A percentile compares a stretch with the other conserved stretches of the same genome.
phyloP scores from a whole-genome alignment of 768 basidiomycete genomes.

The Calocybe cyanea region DNA sequence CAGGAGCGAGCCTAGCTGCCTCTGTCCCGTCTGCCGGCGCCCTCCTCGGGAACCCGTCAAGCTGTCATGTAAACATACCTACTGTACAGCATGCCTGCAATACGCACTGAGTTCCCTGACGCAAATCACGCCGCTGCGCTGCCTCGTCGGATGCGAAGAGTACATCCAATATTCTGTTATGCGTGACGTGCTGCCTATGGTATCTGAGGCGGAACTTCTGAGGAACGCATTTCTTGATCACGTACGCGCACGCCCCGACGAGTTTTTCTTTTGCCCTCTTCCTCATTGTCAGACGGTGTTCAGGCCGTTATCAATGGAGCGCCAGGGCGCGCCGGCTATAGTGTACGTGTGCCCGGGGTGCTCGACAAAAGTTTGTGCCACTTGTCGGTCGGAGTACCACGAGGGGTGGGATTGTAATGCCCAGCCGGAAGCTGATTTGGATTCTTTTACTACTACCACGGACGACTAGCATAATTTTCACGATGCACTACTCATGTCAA shows the following conservation, averaged over 20 bases:
- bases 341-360: constrained; percentile 30
- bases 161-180: constrained; percentile 37
- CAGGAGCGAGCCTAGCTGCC: constrained; percentile 1
- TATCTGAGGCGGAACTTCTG: constrained; percentile 37
- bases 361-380: constrained; percentile 30
- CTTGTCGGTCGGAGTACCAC: constrained; percentile 36
- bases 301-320: constrained; percentile 16
- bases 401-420: constrained; percentile 33
- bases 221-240: constrained; percentile 38
- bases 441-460: no score
- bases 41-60: constrained; percentile 27
- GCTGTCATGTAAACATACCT: constrained; percentile 47
- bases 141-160: constrained; percentile 30
- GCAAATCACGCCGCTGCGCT: constrained; percentile 28
- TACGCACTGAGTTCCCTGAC: constrained; percentile 33
- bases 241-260: constrained; percentile 34
- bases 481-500: no score
- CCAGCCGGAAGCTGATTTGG: no score
- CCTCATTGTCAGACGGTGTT: constrained; percentile 48
- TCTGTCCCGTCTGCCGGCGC: constrained; percentile 40
- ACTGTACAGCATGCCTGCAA: constrained; percentile 48
- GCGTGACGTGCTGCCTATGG: constrained; percentile 32
- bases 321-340: neutral
- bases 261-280: constrained; percentile 54
- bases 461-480: no score